A percentile compares a stretch with the other conserved stretches of the same genome.
Conservation (phyloP, 495 filamentous ascomycete species). For the Schizothecium vesticola region DNA sequence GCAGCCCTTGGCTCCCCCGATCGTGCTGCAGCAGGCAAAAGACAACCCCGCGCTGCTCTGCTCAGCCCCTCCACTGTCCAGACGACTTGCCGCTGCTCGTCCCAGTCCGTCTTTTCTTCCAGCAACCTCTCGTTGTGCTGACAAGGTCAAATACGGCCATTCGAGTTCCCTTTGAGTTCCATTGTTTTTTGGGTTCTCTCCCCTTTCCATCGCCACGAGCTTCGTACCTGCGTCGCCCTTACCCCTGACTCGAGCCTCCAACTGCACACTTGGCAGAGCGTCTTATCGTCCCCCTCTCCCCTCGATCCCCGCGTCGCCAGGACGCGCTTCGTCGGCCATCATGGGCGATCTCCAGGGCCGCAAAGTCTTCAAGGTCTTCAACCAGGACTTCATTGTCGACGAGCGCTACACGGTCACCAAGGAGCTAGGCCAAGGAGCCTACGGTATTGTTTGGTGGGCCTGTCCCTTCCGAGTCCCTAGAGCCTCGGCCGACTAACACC, state of each 20-base stretch:
- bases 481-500: constrained; percentile 12
- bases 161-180: background rate
- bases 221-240: background rate
- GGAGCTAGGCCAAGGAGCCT: constrained; percentile 95
- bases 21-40: constrained; percentile 4
- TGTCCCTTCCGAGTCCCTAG: constrained; percentile 10
- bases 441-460: constrained; percentile 96
- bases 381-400: constrained; percentile 98
- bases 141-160: background rate
- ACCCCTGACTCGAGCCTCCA: background rate
- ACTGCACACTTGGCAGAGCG: constrained; percentile 9
- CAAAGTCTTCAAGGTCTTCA: constrained; percentile 99
- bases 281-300: constrained; percentile 11
- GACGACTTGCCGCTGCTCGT: background rate
- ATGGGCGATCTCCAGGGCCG: constrained; percentile 80
- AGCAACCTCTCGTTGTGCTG: background rate
- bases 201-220: background rate
- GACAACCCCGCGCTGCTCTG: constrained; percentile 1
- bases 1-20: background rate
- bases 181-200: background rate
- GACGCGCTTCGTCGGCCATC: constrained; percentile 11
- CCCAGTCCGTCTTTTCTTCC: background rate
- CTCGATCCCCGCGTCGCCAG: background rate
- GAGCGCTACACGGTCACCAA: constrained; percentile 98
- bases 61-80: constrained; percentile 6